Base-by-base conservation (phyloP, 352 stramenopile species). In the Elongisporangium undulatum region DNA sequence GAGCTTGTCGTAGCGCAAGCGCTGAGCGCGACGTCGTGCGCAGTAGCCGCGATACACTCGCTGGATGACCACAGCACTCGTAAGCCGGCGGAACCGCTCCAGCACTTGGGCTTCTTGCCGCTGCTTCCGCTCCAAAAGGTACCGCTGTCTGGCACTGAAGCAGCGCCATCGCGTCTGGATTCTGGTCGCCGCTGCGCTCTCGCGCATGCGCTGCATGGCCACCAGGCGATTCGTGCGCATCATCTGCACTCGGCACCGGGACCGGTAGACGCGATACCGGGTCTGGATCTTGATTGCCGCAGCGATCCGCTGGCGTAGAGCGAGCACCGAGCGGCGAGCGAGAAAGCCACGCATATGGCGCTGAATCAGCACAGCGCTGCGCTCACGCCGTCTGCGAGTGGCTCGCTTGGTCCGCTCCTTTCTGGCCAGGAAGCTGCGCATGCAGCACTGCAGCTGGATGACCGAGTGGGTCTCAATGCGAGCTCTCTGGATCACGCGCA, bases 271-370 rank as follows among this genome's bases (percentile, higher is more conserved):
- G 34, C 81, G 73, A 45, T 79, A 79, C 41, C 70, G 64, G 39
- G 70, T 73, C 51, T 95, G 85, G 45, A 95, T 87, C 29, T 45
- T 59, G 19, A 82, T 55, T 20, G 83, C 84, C 9, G 83, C 82
- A 6, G 49, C 49, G 19, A 74, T 59, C 26, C 71, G 67, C n/a
- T 69, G 50, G 23, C 59, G 69, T 39, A 73, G 59, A 9, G 64
- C 58, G 12, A 41, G 3, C 0, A 78, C 68, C 15, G 56, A 62
- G 17, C 75, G 64, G 19, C 75, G 70, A 13, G 72, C 81, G 15
- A 91, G 65, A 22, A 77, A 69, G 0, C 82, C 79, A 19, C 84
- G 82, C 1, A 67, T 72, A 39, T 68, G 62, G 20, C 76, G 69
- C 59, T 92, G 80, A 29, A 94, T 76, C 41, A 72, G n/a, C 10